Base-by-base conservation (phyloP, 1,139 yeast genomes). In the Debaryomyces singareniensis region DNA sequence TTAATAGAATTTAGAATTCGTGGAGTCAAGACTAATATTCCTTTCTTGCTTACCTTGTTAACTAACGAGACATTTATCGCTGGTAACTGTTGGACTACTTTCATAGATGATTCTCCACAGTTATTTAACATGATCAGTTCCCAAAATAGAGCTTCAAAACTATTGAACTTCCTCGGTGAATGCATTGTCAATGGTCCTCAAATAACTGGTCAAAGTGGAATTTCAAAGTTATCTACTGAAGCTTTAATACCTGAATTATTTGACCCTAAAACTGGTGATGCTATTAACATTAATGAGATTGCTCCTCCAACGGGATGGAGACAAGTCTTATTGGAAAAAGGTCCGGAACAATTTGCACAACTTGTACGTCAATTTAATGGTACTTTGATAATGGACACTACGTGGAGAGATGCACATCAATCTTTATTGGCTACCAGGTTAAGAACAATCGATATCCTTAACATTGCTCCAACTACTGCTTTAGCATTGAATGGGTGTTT, bases 361-460 rank as follows among this genome's bases (percentile, higher is more conserved):
- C 80, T 85, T 49, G 94, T 93, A 38, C 78, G 97, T 58, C 58
- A 65, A 16, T 80, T 78, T 61, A 68, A 85, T 34, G 98, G 98
- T 49, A 80, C 95, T 42, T 70, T 91, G 56, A 64, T 91, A 47
- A 93, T 93, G 83, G 99, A 91, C 58, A 91, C 99, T 32, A 91
- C 99, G 11, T 91, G 99, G 99, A 85, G 99, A 77, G 99, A 91
- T 61, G 98, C 98, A 24, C 98, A 93, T 62, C 99, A 91, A 69
- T 87, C 97, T n/a, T 66, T 91, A 45, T 71, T 91, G 48, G 99
- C 99, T 5, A 93, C 98, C 26, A 82, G 98, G 62, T 94, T 91
- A 24, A 80, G 99, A 64, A 93, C 98, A 16, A 74, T 83, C 47
- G 99, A 91, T 58, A 67, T 91, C 50, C 67, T 81, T 35, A 84